These are phyloP conservation scores for Eucalyptus erythrocorys DNA, from an alignment of 345 rosid species.

Conservation along the genomic window DNA sequence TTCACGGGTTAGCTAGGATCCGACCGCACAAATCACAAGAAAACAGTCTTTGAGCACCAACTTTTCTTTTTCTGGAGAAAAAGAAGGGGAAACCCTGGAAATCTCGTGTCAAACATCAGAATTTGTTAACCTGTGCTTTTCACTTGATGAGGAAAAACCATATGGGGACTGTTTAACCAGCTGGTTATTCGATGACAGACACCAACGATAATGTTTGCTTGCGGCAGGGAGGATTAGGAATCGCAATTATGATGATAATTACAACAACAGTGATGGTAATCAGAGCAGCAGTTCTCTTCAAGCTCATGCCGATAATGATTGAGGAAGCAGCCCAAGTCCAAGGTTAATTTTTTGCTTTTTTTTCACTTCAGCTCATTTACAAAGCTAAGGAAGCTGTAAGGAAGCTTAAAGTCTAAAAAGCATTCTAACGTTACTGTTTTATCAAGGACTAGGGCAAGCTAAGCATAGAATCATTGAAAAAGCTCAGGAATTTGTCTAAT, in stretches of 20 bases:
- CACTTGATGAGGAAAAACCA: neutral
- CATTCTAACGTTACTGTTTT: neutral
- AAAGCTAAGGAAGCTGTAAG: neutral
- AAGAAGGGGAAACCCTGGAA: neutral
- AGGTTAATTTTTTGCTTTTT: neutral
- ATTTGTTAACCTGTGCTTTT: neutral
- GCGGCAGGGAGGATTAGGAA: neutral
- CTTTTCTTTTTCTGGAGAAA: neutral
- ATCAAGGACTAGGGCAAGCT: neutral
- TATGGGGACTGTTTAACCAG: neutral
- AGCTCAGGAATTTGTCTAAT: neutral
- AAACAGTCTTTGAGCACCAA: neutral
- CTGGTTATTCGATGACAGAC: neutral
- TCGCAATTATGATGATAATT: neutral
- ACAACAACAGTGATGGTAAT: neutral
- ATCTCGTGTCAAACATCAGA: neutral
- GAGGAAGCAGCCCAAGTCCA: neutral
- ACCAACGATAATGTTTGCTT: neutral
- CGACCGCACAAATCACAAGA: slow-evolving; percentile 19
- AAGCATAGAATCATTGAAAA: neutral
- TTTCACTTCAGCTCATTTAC: neutral
- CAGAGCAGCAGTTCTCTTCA: neutral
- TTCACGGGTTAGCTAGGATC: slow-evolving; percentile 23
- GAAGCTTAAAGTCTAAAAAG: neutral
- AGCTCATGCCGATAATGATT: neutral